Percentiles rank a stretch among this genome's conserved stretches.
Conservation (phyloP, 2,329 filamentous ascomycete species). For the Helminthosporium solani region DNA sequence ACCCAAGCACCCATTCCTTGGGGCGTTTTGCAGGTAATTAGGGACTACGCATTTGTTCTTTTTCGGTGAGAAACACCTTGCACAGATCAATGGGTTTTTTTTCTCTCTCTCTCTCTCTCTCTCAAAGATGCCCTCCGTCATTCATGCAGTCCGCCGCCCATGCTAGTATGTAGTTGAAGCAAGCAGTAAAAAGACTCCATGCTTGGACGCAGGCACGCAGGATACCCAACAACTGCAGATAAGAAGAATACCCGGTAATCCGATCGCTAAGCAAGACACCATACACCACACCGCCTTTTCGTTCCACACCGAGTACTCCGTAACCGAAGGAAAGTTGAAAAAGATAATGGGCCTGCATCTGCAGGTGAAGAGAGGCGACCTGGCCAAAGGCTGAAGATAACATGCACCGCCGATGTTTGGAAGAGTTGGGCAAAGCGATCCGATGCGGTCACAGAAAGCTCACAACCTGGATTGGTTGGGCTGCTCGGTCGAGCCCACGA, state of each 20-base stretch:
- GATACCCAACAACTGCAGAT: constrained; percentile 9
- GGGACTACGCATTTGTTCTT: too few species aligned
- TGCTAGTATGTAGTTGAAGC: constrained; percentile 28
- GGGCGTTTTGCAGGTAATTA: too few species aligned
- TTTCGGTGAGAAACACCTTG: constrained; percentile 2
- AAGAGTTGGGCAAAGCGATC: background rate
- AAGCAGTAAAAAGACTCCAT: constrained; percentile 37
- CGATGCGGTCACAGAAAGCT: constrained; percentile 10
- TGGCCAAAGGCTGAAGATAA: constrained; percentile 1
- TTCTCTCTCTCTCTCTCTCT: too few species aligned
- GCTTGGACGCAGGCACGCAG: constrained; percentile 28
- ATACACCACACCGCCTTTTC: constrained; percentile 22
- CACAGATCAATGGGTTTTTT: constrained; percentile 3
- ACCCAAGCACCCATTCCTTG: too few species aligned
- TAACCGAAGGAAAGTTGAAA: background rate
- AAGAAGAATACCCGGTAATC: constrained; percentile 7
- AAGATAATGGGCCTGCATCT: background rate
- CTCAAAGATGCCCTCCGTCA: constrained; percentile 9
- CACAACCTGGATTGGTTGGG: constrained; percentile 37
- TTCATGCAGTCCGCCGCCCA: constrained; percentile 23
- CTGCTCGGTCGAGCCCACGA: constrained; percentile 34
- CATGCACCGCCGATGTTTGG: constrained; percentile 23
- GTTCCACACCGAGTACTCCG: constrained; percentile 2
- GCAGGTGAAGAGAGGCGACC: background rate
- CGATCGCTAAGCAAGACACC: constrained; percentile 6